Evolutionary conservation across 306 rosid species (phyloP), one percentile per base, ranked within the genome.

Genomic region (Cajanus cajan): DNA sequence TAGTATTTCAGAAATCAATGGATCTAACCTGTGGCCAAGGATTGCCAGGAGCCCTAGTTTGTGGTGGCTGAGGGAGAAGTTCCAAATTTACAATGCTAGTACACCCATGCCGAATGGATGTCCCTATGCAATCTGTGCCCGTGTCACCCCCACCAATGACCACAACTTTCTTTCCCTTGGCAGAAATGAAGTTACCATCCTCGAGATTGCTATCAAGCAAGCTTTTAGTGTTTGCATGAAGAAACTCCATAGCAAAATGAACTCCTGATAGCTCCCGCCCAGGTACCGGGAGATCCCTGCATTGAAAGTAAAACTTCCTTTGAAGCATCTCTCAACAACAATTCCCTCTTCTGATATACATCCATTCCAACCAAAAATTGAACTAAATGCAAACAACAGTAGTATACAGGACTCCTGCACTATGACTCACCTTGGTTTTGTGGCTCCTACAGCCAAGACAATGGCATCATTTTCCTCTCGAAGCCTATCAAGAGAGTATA

Each of bases 181-280:
- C 68, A 33, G 68, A 61, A 33, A 61, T 61, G 43, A 61, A 61
- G 43, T 61, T 61, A 31, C 68, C 68, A 61, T 61, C 43, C 43
- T 61, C 6, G 43, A 61, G 94, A 77, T 89, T 86, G 88, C 99
- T 91, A 83, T 95, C 98, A 67, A 93, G 97, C 89, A 93, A 90
- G 90, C 98, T 95, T 86, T 95, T 91, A 48, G 99, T 95, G 86
- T 95, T 95, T 41, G 97, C 88, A 52, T 88, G 98, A 68, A 95
- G 99, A 82, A 95, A 95, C 65, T 95, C 94, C 99, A 95, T 95
- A 51, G 99, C 99, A 80, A 93, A 95, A 84, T 91, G 97, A 47
- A 95, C 85, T 78, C 98, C 68, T 0, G 43, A 61, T 13, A 61
- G 43, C 43, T 61, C 68, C 68, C 68, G 68, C 13, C 68, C 68